Conservation (phyloP, 2,329 filamentous ascomycete species). For the Ramichloridium luteum region DNA sequence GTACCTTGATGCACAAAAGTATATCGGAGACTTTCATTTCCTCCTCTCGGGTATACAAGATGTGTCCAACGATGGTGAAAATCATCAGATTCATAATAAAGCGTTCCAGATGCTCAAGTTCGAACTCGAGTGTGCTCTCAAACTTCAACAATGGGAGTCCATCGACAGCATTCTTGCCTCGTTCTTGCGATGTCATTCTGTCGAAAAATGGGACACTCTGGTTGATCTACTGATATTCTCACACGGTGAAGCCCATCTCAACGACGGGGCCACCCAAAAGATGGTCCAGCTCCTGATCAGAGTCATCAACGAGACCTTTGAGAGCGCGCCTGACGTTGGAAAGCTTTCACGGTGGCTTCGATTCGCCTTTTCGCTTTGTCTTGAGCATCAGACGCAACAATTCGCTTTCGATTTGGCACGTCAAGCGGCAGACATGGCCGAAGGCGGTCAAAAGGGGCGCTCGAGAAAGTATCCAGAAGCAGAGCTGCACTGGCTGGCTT, state of each 20-base stretch:
- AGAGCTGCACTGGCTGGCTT: slow-evolving; percentile 67
- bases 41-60: neutral
- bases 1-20: slow-evolving; percentile 50
- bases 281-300: slow-evolving; percentile 40
- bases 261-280: slow-evolving; percentile 2
- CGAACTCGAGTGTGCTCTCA: slow-evolving; percentile 64
- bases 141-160: slow-evolving; percentile 55
- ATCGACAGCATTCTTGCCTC: slow-evolving; percentile 48
- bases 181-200: slow-evolving; percentile 17
- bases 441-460: slow-evolving; percentile 14
- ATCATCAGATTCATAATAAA: neutral
- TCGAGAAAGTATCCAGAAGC: slow-evolving; percentile 46
- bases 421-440: slow-evolving; percentile 47
- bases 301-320: slow-evolving; percentile 57
- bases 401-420: slow-evolving; percentile 39
- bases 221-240: slow-evolving; percentile 36
- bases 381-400: slow-evolving; percentile 35
- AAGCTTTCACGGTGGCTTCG: slow-evolving; percentile 66
- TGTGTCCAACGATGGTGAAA: neutral
- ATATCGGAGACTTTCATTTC: slow-evolving; percentile 44
- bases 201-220: slow-evolving; percentile 33
- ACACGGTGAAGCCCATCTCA: slow-evolving; percentile 18
- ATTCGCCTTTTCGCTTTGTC: slow-evolving; percentile 58
- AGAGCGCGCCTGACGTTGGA: slow-evolving; percentile 37
- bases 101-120: slow-evolving; percentile 55